phyloP scores from a whole-genome alignment of 2,329 filamentous ascomycete genomes.

The Aspergillus hiratsukae region DNA sequence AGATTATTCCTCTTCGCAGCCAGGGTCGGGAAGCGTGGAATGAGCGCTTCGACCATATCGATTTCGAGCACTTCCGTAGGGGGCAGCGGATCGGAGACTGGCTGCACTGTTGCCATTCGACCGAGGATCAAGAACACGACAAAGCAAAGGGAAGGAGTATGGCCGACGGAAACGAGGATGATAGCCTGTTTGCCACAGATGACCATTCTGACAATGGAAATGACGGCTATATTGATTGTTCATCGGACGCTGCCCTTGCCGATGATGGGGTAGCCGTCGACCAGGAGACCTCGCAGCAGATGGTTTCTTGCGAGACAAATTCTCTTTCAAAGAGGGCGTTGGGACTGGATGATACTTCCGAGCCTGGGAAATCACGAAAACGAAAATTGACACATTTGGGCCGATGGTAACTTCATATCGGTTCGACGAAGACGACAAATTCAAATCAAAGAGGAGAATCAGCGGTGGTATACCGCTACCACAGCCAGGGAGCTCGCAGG shows the following conservation, averaged over 20 bases:
- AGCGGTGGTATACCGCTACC: neutral
- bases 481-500: neutral
- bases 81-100: slow-evolving; percentile 32
- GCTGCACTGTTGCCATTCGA: slow-evolving; percentile 23
- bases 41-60: slow-evolving; percentile 69
- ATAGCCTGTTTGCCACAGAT: neutral
- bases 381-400: slow-evolving; percentile 7
- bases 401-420: neutral
- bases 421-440: neutral
- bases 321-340: neutral
- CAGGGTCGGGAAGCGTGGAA: slow-evolving; percentile 55
- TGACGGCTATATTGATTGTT: slow-evolving; percentile 8
- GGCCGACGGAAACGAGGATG: neutral
- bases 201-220: slow-evolving; percentile 3
- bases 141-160: slow-evolving; percentile 1
- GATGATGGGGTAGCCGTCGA: slow-evolving; percentile 6
- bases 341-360: neutral
- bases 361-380: slow-evolving; percentile 7
- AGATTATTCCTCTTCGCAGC: slow-evolving; percentile 50
- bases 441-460: slow-evolving; percentile 9
- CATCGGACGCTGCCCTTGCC: slow-evolving; percentile 3
- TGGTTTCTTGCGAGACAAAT: neutral
- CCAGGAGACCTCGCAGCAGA: neutral
- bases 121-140: slow-evolving; percentile 14
- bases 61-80: slow-evolving; percentile 47